A percentile compares a stretch with the other conserved stretches of the same genome.
Conservation (phyloP, 2,329 filamentous ascomycete species). For the Fusarium piperis region DNA sequence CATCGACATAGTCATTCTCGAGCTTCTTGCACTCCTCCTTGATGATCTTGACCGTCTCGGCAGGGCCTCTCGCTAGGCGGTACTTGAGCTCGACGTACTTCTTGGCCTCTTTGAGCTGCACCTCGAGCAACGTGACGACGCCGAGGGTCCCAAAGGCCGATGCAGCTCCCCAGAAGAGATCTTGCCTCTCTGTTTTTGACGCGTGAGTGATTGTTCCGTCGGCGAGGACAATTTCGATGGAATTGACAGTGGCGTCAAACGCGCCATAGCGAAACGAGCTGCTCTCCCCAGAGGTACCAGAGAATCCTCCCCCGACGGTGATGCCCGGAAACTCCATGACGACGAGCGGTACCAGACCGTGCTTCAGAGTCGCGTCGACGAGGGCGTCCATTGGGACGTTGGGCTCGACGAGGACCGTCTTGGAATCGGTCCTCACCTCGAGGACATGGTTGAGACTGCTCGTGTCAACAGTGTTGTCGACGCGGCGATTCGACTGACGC, state of each 20-base stretch:
- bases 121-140: slow-evolving; percentile 71
- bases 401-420: slow-evolving; percentile 73
- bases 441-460: slow-evolving; percentile 71
- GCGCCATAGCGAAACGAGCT: slow-evolving; percentile 74
- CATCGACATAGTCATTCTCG: slow-evolving; percentile 73
- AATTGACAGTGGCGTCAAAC: slow-evolving; percentile 70
- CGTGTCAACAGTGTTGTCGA: slow-evolving; percentile 72
- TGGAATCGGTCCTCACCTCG: slow-evolving; percentile 61
- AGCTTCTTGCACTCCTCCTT: slow-evolving; percentile 52
- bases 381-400: slow-evolving; percentile 76
- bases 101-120: slow-evolving; percentile 65
- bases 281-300: slow-evolving; percentile 73
- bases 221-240: slow-evolving; percentile 72
- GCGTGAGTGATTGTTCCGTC: slow-evolving; percentile 66
- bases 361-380: slow-evolving; percentile 64
- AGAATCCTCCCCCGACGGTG: slow-evolving; percentile 74
- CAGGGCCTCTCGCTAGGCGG: slow-evolving; percentile 53
- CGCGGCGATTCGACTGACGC: slow-evolving; percentile 61
- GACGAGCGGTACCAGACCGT: slow-evolving; percentile 69
- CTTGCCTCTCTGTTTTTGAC: slow-evolving; percentile 62
- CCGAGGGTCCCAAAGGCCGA: slow-evolving; percentile 74
- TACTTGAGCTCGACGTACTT: slow-evolving; percentile 69
- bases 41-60: slow-evolving; percentile 55
- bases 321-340: slow-evolving; percentile 80
- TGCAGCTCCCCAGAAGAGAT: slow-evolving; percentile 72